These are phyloP conservation scores for Cystobasidium tubakii DNA, from an alignment of 768 basidiomycete genomes.

Conservation along the genomic window DNA sequence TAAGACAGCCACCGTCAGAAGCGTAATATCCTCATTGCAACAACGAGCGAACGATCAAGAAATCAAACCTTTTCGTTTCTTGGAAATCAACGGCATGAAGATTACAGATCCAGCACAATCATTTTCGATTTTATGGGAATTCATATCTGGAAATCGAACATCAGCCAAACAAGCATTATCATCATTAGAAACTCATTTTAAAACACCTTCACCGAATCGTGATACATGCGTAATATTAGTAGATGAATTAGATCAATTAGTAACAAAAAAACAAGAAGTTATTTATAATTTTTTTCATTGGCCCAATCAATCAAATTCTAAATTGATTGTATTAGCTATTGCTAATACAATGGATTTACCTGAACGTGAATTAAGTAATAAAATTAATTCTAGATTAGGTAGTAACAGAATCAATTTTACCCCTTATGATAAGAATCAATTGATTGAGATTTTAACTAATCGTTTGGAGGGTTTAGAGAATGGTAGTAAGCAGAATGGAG, in stretches of 20 bases:
- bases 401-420: slow-evolving; percentile 88
- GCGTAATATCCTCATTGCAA: slow-evolving; percentile 80
- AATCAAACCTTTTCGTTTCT: slow-evolving; percentile 86
- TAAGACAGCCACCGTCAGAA: slow-evolving; percentile 96
- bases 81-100: slow-evolving; percentile 93
- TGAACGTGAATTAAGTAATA: slow-evolving; percentile 82
- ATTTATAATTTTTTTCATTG: slow-evolving; percentile 99
- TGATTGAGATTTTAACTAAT: slow-evolving; percentile 79
- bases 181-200: slow-evolving; percentile 71
- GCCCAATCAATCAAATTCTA: slow-evolving; percentile 82
- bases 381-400: slow-evolving; percentile 88
- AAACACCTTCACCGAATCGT: slow-evolving; percentile 64
- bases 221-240: slow-evolving; percentile 94
- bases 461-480: slow-evolving; percentile 54
- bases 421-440: slow-evolving; percentile 71
- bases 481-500: slow-evolving; percentile 51
- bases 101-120: slow-evolving; percentile 89
- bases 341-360: slow-evolving; percentile 98
- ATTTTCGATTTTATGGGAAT: slow-evolving; percentile 86
- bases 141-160: slow-evolving; percentile 71
- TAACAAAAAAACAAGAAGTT: slow-evolving; percentile 83
- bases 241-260: slow-evolving; percentile 96
- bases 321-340: slow-evolving; percentile 88
- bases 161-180: slow-evolving; percentile 76
- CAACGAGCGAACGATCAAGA: slow-evolving; percentile 87